A percentile compares a stretch with the other conserved stretches of the same genome.
These are phyloP conservation scores for Nannochloris sp. DNA, from an alignment of 139 green algal species.

Conservation along the genomic window DNA sequence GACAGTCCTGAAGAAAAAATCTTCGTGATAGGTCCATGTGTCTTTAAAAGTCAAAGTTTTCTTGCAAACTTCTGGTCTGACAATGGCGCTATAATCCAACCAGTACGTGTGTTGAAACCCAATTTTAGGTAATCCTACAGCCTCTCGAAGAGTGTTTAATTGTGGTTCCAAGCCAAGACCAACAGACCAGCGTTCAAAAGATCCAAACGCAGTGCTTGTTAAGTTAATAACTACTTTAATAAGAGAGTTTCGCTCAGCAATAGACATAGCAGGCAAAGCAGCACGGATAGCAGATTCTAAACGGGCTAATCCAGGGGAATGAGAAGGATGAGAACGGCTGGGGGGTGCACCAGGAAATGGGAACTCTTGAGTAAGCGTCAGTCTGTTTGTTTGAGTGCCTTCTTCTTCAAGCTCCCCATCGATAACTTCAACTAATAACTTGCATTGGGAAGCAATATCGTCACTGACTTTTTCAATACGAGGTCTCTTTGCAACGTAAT, in stretches of 20 bases:
- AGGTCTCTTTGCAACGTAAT: slow-evolving; percentile 39
- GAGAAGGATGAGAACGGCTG: slow-evolving; percentile 11
- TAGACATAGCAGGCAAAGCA: slow-evolving; percentile 5
- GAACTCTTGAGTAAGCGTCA: slow-evolving; percentile 26
- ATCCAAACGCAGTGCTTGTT: slow-evolving; percentile 19
- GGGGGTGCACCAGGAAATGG: slow-evolving; percentile 40
- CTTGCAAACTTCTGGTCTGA: slow-evolving; percentile 25
- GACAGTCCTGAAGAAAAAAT: slow-evolving; percentile 50
- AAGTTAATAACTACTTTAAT: slow-evolving; percentile 41
- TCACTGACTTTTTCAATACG: slow-evolving; percentile 34
- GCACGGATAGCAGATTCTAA: slow-evolving; percentile 16
- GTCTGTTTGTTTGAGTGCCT: background rate
- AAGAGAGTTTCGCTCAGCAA: slow-evolving; percentile 37
- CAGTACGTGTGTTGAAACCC: background rate
- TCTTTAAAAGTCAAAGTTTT: slow-evolving; percentile 29
- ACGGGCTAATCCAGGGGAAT: slow-evolving; percentile 30
- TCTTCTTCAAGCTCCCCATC: slow-evolving; percentile 46
- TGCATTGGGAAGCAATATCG: slow-evolving; percentile 23
- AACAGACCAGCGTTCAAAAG: slow-evolving; percentile 41
- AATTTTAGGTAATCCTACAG: slow-evolving; percentile 12
- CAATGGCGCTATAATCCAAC: slow-evolving; percentile 34
- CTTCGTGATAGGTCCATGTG: slow-evolving; percentile 30
- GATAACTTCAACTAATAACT: slow-evolving; percentile 18
- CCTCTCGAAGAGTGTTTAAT: slow-evolving; percentile 20
- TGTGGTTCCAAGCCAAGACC: slow-evolving; percentile 46